phyloP scores from a whole-genome alignment of 2,329 filamentous ascomycete species.

The Blastomyces parvus region DNA sequence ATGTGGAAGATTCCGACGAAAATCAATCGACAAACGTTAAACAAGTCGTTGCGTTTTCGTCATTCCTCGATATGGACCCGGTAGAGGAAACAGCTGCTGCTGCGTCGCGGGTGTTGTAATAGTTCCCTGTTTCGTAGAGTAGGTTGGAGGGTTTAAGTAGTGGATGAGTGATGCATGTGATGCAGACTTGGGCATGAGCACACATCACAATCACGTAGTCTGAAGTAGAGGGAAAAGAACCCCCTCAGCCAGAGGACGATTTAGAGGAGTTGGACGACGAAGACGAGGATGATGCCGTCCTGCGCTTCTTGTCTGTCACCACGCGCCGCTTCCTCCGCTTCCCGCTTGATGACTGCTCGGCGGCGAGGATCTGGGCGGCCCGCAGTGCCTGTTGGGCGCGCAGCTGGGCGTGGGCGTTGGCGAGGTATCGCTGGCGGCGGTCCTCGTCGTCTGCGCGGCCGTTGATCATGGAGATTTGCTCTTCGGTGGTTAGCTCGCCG shows the following conservation, averaged over 20 bases:
- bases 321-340: conserved; percentile 16
- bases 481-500: conserved; percentile 29
- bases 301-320: conserved; percentile 15
- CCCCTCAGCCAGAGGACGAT: background rate
- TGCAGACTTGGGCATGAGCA: too few species aligned
- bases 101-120: too few species aligned
- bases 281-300: conserved; percentile 18
- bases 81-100: too few species aligned
- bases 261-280: conserved; percentile 1
- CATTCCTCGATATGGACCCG: too few species aligned
- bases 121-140: too few species aligned
- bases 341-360: conserved; percentile 15
- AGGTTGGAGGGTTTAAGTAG: too few species aligned
- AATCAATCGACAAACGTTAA: background rate
- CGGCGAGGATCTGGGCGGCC: conserved; percentile 22
- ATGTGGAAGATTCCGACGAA: background rate
- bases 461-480: conserved; percentile 31
- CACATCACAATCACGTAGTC: too few species aligned
- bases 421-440: conserved; percentile 29
- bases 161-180: background rate
- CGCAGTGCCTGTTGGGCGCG: conserved; percentile 32
- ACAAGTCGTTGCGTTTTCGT: too few species aligned
- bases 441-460: conserved; percentile 30
- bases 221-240: too few species aligned
- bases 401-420: conserved; percentile 33